Evolutionary conservation across 345 rosid species (phyloP).

Genomic region (Brassica rapa): DNA sequence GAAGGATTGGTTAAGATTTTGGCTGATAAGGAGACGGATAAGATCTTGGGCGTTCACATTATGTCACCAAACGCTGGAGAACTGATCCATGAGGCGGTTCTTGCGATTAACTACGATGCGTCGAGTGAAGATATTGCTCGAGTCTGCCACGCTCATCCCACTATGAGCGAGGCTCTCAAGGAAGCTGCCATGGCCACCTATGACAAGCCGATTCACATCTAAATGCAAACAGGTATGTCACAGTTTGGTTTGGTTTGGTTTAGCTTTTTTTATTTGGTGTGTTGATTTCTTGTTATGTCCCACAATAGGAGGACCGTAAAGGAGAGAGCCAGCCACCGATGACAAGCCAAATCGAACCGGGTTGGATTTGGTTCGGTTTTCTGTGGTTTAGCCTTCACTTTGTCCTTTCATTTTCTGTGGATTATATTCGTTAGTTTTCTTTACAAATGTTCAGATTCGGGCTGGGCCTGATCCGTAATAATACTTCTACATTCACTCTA

Average conservation of each 20-base stretch:
- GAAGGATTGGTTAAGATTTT: constrained; percentile 80
- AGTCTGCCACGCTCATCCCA: constrained; percentile 98
- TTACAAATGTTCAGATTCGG: constrained; percentile 28
- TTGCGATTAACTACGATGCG: constrained; percentile 77
- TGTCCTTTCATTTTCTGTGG: constrained; percentile 9
- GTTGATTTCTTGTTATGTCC: background rate
- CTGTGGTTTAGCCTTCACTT: constrained; percentile 32
- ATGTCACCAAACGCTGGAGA: constrained; percentile 88
- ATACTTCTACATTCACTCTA: constrained; percentile 21
- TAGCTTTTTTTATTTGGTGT: background rate
- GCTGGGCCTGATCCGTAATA: constrained; percentile 32
- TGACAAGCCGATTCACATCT: constrained; percentile 97
- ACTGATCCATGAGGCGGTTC: constrained; percentile 81
- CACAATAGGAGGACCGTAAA: constrained; percentile 11
- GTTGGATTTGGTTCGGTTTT: constrained; percentile 24
- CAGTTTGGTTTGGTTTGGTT: background rate
- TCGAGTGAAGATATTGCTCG: constrained; percentile 89
- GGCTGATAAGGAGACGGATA: constrained; percentile 85
- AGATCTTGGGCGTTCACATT: constrained; percentile 87
- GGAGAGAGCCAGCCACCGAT: constrained; percentile 24
- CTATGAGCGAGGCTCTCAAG: constrained; percentile 99
- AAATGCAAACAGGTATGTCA: constrained; percentile 28
- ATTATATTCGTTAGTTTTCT: constrained; percentile 29
- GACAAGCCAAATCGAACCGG: constrained; percentile 24
- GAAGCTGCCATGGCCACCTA: constrained; percentile 99